A percentile compares a stretch with the other conserved stretches of the same genome.
phyloP scores from a whole-genome alignment of 2,329 filamentous ascomycete species.

The Aureobasidium uvarum region DNA sequence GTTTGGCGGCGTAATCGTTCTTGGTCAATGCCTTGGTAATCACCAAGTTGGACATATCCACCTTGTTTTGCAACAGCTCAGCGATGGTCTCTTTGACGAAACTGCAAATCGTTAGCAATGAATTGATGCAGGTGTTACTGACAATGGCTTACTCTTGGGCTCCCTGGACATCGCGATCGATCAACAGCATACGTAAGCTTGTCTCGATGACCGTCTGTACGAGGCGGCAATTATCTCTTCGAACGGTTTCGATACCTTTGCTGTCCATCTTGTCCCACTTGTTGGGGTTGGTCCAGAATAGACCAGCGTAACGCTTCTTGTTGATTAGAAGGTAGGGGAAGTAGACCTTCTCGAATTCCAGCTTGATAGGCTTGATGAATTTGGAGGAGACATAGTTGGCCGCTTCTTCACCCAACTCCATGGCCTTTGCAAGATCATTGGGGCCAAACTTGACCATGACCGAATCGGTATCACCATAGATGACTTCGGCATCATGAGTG shows the following conservation, averaged over 20 bases:
- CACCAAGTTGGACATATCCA: slow-evolving; percentile 98
- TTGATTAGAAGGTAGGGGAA: slow-evolving; percentile 98
- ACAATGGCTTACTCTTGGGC: slow-evolving; percentile 77
- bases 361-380: slow-evolving; percentile 95
- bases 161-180: slow-evolving; percentile 83
- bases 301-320: slow-evolving; percentile 98
- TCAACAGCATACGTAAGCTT: slow-evolving; percentile 89
- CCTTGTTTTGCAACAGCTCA: slow-evolving; percentile 91
- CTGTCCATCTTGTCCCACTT: slow-evolving; percentile 99
- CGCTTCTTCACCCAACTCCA: slow-evolving; percentile 94
- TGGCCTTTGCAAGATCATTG: slow-evolving; percentile 78
- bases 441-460: slow-evolving; percentile 99
- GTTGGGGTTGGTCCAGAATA: slow-evolving; percentile 92
- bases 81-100: slow-evolving; percentile 97
- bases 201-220: slow-evolving; percentile 98
- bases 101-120: slow-evolving; percentile 51
- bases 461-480: slow-evolving; percentile 98
- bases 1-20: slow-evolving; percentile 82
- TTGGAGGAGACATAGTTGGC: slow-evolving; percentile 84
- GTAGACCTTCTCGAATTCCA: slow-evolving; percentile 99
- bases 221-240: slow-evolving; percentile 90
- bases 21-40: slow-evolving; percentile 98
- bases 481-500: slow-evolving; percentile 89
- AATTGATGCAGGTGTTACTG: neutral
- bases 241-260: slow-evolving; percentile 97